phyloP scores from a whole-genome alignment of 2,329 filamentous ascomycete genomes.

The Emericellopsis cladophorae region DNA sequence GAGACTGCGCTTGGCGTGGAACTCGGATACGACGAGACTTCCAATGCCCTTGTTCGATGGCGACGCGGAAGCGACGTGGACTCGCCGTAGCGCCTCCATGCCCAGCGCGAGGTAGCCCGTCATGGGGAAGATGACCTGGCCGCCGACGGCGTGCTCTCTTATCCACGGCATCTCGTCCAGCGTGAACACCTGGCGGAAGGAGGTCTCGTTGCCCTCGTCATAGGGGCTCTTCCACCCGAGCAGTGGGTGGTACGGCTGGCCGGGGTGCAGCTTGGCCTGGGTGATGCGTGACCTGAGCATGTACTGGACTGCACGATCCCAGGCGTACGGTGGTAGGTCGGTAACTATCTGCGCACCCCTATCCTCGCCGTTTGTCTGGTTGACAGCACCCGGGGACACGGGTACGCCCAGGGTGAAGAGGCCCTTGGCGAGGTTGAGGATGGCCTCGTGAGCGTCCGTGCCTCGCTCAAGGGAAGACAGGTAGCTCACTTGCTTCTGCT shows the following conservation, averaged over 20 bases:
- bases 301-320: slow-evolving; percentile 13
- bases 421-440: background rate
- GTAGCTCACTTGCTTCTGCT: slow-evolving; percentile 9
- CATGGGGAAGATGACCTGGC: slow-evolving; percentile 40
- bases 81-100: slow-evolving; percentile 22
- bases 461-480: background rate
- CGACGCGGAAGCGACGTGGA: background rate
- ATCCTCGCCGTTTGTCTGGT: background rate
- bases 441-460: background rate
- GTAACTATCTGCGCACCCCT: slow-evolving; percentile 13
- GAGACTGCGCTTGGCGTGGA: slow-evolving; percentile 9
- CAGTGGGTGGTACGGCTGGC: slow-evolving; percentile 19
- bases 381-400: background rate
- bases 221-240: slow-evolving; percentile 6
- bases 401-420: background rate
- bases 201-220: slow-evolving; percentile 9
- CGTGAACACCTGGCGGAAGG: slow-evolving; percentile 25
- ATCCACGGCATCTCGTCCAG: slow-evolving; percentile 39
- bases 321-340: slow-evolving; percentile 25
- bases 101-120: slow-evolving; percentile 40
- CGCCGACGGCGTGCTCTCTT: slow-evolving; percentile 44
- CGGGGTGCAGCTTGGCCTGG: slow-evolving; percentile 18
- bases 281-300: slow-evolving; percentile 29
- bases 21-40: slow-evolving; percentile 6
- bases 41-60: no score